These are phyloP conservation scores for Panicum virgatum DNA, from an alignment of 202 grass and related monocot species.

Conservation along the genomic window DNA sequence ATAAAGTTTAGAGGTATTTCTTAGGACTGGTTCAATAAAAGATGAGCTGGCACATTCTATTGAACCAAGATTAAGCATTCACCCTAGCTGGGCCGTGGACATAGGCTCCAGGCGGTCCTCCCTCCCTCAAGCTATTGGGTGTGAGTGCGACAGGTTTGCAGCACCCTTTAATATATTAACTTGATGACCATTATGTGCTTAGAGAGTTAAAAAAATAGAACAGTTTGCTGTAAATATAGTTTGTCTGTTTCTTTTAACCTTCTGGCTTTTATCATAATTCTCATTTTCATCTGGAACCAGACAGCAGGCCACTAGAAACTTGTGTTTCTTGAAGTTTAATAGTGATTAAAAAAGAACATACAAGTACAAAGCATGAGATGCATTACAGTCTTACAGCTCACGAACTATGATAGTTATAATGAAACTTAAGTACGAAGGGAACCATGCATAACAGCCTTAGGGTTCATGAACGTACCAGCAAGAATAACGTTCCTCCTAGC, in stretches of 20 bases:
- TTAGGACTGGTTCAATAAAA: not conserved
- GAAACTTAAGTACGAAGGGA: not conserved
- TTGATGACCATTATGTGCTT: not conserved
- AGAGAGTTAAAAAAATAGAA: not conserved
- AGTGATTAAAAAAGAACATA: not conserved
- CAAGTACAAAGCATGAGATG: not conserved
- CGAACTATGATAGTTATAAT: not conserved
- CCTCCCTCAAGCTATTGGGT: not conserved
- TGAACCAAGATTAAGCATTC: not conserved
- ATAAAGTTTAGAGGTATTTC: not conserved
- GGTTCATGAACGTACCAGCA: conserved; percentile 54
- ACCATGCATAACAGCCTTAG: not conserved
- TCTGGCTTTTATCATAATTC: not conserved
- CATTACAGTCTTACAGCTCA: not conserved
- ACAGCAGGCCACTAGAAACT: not conserved
- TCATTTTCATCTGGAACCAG: not conserved
- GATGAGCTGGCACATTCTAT: not conserved
- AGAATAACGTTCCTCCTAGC: conserved; percentile 64
- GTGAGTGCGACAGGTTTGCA: not conserved
- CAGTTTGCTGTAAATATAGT: not conserved
- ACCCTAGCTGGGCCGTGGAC: not conserved
- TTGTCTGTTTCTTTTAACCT: not conserved
- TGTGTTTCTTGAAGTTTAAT: not conserved
- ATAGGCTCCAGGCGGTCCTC: not conserved
- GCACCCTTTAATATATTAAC: not conserved